Conservation (phyloP, 768 basidiomycete genomes). For the Boletus subcaerulescens region DNA sequence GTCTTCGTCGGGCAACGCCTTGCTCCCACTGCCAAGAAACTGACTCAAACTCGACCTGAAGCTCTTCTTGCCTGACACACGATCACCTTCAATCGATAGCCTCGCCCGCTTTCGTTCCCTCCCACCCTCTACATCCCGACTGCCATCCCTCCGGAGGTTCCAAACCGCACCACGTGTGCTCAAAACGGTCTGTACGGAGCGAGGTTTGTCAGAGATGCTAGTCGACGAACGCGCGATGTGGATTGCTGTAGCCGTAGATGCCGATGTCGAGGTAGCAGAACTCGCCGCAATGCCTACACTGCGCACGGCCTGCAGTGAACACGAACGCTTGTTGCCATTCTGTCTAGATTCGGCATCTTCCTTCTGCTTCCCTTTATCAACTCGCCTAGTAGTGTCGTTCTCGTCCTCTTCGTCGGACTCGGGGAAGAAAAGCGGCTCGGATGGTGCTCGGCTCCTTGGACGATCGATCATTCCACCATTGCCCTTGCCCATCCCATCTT, state of each 20-base stretch:
- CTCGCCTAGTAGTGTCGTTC: not conserved
- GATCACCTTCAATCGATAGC: conserved; percentile 11
- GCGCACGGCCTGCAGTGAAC: not conserved
- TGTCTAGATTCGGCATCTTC: not conserved
- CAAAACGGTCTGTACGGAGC: conserved; percentile 41
- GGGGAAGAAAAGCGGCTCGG: conserved; percentile 29
- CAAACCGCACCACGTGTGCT: conserved; percentile 53
- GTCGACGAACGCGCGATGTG: not conserved
- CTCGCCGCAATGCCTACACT: not conserved
- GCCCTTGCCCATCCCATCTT: not conserved
- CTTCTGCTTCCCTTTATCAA: conserved; percentile 1
- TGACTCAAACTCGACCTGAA: conserved; percentile 48
- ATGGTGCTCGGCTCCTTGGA: conserved; percentile 9
- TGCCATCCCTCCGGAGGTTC: conserved; percentile 32
- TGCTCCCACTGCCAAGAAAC: conserved; percentile 52
- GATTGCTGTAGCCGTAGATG: not conserved
- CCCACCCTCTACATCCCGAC: conserved; percentile 11
- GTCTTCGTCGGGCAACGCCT: conserved; percentile 14
- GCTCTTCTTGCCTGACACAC: conserved; percentile 21
- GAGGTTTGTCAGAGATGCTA: conserved; percentile 14
- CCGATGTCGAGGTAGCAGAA: not conserved
- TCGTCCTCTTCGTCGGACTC: conserved; percentile 18
- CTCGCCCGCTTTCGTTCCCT: conserved; percentile 39
- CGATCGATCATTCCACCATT: not conserved
- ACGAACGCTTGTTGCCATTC: not conserved